These are phyloP conservation scores for Fusarium burgessii DNA, from an alignment of 2,329 filamentous ascomycete genomes.

Conservation along the genomic window DNA sequence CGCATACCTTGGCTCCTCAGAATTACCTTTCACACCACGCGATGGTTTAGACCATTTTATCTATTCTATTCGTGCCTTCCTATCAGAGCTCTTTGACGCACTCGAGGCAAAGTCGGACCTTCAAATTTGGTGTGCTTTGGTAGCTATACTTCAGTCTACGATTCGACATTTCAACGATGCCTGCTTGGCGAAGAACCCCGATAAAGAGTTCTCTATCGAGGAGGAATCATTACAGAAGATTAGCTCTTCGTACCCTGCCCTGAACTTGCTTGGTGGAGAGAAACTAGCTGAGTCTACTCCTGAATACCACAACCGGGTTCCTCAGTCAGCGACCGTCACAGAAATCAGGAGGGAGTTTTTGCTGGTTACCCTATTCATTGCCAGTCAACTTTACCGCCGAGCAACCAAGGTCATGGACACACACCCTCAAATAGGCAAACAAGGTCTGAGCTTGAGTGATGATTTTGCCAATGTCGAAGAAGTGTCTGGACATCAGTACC, in stretches of 20 bases:
- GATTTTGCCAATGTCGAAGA: conserved; percentile 48
- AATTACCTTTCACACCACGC: conserved; percentile 46
- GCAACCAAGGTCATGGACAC: conserved; percentile 50
- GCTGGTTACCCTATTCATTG: conserved; percentile 54
- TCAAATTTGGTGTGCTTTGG: conserved; percentile 54
- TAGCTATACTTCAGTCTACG: conserved; percentile 53
- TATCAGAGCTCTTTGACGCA: conserved; percentile 52
- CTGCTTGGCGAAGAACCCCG: conserved; percentile 47
- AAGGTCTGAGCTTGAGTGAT: conserved; percentile 49
- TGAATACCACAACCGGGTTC: neutral
- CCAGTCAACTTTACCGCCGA: conserved; percentile 57
- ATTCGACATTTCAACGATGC: conserved; percentile 57
- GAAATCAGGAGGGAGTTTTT: conserved; percentile 55
- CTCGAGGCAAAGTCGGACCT: conserved; percentile 51
- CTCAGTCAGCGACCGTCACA: conserved; percentile 37
- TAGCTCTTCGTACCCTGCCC: conserved; percentile 45
- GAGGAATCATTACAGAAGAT: conserved; percentile 43
- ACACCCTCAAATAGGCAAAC: conserved; percentile 30
- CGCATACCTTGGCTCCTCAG: conserved; percentile 63
- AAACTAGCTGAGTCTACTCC: conserved; percentile 1
- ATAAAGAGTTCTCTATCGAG: conserved; percentile 34
- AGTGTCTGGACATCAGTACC: conserved; percentile 51
- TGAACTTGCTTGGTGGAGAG: conserved; percentile 38
- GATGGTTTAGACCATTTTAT: conserved; percentile 56
- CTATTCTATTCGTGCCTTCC: conserved; percentile 53